A percentile compares a stretch with the other conserved stretches of the same genome.
These are phyloP conservation scores for Phytophthora cryptogea DNA, from an alignment of 352 stramenopile species.

Conservation along the genomic window DNA sequence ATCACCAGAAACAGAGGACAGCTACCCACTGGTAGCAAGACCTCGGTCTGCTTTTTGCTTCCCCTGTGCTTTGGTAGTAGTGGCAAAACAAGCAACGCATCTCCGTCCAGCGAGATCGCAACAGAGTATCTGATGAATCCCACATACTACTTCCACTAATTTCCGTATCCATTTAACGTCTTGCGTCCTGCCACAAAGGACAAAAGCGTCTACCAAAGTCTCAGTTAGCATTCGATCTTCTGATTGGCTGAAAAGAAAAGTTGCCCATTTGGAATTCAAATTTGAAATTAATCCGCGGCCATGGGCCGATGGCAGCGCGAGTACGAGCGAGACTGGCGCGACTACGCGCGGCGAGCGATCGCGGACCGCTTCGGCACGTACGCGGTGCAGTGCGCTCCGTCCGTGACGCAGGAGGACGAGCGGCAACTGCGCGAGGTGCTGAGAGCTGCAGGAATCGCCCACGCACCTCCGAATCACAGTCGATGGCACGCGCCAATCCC, in stretches of 20 bases:
- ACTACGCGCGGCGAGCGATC: constrained; percentile 45
- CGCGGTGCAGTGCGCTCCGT: constrained; percentile 22
- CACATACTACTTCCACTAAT: constrained; percentile 23
- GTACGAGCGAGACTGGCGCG: constrained; percentile 69
- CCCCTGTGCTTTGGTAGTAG: constrained; percentile 24
- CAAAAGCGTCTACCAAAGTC: not conserved
- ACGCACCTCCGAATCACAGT: constrained; percentile 38
- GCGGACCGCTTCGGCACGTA: constrained; percentile 38
- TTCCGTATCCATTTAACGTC: not conserved
- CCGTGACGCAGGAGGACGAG: constrained; percentile 41
- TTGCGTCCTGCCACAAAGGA: too few species aligned
- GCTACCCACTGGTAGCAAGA: constrained; percentile 5
- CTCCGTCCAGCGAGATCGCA: constrained; percentile 17
- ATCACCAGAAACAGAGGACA: constrained; percentile 19
- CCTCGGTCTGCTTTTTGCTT: constrained; percentile 7
- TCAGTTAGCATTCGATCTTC: not conserved
- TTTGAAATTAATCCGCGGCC: constrained; percentile 17
- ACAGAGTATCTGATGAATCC: constrained; percentile 30
- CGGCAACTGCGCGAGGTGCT: constrained; percentile 49
- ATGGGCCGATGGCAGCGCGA: constrained; percentile 55
- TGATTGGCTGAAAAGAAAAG: constrained; percentile 23
- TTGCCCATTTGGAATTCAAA: constrained; percentile 29
- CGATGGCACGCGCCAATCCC: constrained; percentile 36
- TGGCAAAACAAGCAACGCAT: constrained; percentile 24
- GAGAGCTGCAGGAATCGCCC: constrained; percentile 25